Evolutionary conservation across 176 grass and related monocot genomes (phyloP).

Genomic region (Sorghum bicolor): DNA sequence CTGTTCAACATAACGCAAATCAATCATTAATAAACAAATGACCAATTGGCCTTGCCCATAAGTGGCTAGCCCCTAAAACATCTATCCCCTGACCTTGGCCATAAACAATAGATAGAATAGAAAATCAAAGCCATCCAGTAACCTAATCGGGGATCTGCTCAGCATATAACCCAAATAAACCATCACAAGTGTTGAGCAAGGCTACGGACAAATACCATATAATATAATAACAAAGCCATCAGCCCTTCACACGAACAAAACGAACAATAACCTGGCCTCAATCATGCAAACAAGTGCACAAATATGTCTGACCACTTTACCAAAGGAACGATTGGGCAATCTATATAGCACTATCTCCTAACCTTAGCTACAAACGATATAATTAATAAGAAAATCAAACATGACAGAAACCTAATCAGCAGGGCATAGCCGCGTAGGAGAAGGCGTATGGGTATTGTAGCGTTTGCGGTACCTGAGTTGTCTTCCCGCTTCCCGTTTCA

Average conservation of each 20-base stretch:
- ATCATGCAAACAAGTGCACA: neutral
- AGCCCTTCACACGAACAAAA: neutral
- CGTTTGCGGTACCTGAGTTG: constrained; percentile 66
- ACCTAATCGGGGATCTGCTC: constrained; percentile 62
- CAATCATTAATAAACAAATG: neutral
- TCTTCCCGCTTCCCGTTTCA: constrained; percentile 98
- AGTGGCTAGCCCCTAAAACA: neutral
- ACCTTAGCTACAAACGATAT: neutral
- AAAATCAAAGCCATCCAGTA: neutral
- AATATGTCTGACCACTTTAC: neutral
- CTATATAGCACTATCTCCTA: neutral
- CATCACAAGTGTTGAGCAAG: neutral
- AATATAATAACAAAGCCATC: neutral
- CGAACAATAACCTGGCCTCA: neutral
- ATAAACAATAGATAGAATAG: neutral
- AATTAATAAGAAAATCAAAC: neutral
- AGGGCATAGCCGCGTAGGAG: neutral
- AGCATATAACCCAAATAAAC: constrained; percentile 6
- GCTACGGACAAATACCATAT: neutral
- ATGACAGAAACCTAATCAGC: neutral
- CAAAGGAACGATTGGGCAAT: neutral
- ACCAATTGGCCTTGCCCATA: neutral
- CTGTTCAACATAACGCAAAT: constrained; percentile 36
- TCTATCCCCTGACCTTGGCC: neutral
- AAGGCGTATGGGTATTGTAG: neutral